Conservation (phyloP, 306 rosid genomes). For the Citrullus amarus region DNA sequence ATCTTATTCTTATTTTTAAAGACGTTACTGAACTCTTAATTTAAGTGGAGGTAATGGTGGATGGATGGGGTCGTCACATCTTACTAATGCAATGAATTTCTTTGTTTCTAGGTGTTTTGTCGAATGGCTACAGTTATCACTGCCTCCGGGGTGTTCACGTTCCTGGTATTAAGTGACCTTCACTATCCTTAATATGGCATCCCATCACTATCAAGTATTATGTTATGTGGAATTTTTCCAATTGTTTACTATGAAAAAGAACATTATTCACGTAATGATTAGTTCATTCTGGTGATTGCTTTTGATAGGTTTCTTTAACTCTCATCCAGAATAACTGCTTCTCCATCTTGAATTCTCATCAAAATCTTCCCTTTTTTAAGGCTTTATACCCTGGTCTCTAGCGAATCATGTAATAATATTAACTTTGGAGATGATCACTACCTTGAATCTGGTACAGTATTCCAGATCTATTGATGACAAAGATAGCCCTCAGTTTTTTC, state of each 20-base stretch:
- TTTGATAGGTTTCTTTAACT: not conserved
- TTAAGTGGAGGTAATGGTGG: too few species aligned
- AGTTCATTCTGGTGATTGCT: not conserved
- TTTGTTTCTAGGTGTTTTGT: constrained; percentile 59
- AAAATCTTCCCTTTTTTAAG: not conserved
- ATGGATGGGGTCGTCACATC: not conserved
- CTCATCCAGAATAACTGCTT: not conserved
- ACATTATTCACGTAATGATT: not conserved
- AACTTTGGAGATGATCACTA: not conserved
- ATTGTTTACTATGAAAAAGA: not conserved
- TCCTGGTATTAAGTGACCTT: constrained; percentile 48
- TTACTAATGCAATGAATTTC: constrained; percentile 7
- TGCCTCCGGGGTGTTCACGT: constrained; percentile 56
- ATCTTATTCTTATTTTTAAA: not conserved
- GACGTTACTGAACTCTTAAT: constrained; percentile 7
- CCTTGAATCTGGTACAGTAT: not conserved
- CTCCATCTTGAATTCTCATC: not conserved
- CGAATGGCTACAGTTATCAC: constrained; percentile 69
- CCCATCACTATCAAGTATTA: constrained; percentile 1
- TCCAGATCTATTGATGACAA: not conserved
- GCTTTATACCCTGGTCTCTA: not conserved
- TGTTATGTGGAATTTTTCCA: constrained; percentile 5
- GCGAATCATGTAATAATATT: not conserved
- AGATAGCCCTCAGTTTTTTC: not conserved
- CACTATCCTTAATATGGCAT: not conserved